Evolutionary conservation across 208 protist species (phyloP).

Genomic region (Crithidia mellificae): DNA sequence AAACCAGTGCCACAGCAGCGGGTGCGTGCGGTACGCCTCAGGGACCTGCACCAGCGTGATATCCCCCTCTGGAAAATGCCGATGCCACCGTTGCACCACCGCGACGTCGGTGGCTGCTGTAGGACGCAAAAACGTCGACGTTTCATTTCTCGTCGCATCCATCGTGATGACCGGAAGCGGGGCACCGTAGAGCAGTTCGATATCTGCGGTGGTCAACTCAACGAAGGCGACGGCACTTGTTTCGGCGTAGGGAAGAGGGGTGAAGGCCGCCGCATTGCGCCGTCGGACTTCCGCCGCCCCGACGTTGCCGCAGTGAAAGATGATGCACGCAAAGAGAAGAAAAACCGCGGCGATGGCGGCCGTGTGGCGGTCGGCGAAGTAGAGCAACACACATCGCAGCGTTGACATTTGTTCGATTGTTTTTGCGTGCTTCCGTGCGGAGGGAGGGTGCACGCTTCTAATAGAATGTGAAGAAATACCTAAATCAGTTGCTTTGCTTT

Average conservation of each 20-base stretch:
- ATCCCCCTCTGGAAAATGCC: conserved; percentile 14
- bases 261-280: background rate
- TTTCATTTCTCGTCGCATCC: too few species aligned
- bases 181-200: conserved; percentile 20
- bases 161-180: background rate
- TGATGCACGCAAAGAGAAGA: conserved; percentile 10
- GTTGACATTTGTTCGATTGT: conserved; percentile 5
- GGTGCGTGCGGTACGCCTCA: background rate
- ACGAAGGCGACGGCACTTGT: conserved; percentile 11
- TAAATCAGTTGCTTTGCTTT: too few species aligned
- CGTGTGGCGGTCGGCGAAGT: conserved; percentile 32
- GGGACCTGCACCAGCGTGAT: conserved; percentile 15
- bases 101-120: background rate
- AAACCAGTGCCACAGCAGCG: conserved; percentile 15
- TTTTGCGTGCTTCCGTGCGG: background rate
- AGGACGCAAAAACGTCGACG: too few species aligned
- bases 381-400: background rate
- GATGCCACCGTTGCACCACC: conserved; percentile 21
- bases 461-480: too few species aligned
- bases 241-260: background rate
- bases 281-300: conserved; percentile 13
- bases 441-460: too few species aligned
- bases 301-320: conserved; percentile 6
- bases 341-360: conserved; percentile 15
- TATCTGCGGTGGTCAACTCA: conserved; percentile 9